Evolutionary conservation across 2,329 filamentous ascomycete species (phyloP), one percentile per base, ranked within the genome.

Genomic region (Exophiala sp.): DNA sequence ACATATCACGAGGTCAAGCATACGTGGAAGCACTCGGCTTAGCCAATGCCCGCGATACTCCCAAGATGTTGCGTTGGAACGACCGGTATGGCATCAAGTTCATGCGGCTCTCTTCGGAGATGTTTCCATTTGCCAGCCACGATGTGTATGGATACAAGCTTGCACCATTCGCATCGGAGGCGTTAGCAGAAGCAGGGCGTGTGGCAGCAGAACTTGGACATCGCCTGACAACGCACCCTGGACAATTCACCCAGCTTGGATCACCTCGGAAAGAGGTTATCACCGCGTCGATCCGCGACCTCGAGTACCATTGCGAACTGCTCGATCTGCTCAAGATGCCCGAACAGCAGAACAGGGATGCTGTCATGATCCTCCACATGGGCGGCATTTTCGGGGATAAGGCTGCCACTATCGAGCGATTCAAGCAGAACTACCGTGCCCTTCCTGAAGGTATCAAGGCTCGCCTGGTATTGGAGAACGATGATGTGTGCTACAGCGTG

Each of bases 61-160:
- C 80, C 53, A 95, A 95, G 70, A 89, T 96, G 83, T 66, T 96
- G 7, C 81, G 84, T 1, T 97, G 92, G 92, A 96, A 97, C 66
- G 86, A 95, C 60, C 88, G 84, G 62, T 96, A 92, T 61, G 86
- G 87, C 36, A 97, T 97, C 71, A 91, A 85, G 62, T 96, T 97
- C 69, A 83, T 97, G 82, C 83, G 92, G 1, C 76, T 97, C 16
- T 95, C 89, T 62, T 95, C 89, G 50, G 92, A 96, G 63, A 96
- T 96, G 88, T 97, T 97, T 61, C 92, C 92, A 0, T 96, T 96
- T 68, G 92, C 92, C 1, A 95, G 89, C 60, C 92, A 97, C 65
- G 80, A 82, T 20, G 87, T 89, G 58, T 87, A 95, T 61, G 92
- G 91, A 0, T 97, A 97, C 70, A 87, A 83, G 62, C 78, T 97